Evolutionary conservation across 1,284 basidiomycete species (phyloP).

Genomic region (Mycena sp.): DNA sequence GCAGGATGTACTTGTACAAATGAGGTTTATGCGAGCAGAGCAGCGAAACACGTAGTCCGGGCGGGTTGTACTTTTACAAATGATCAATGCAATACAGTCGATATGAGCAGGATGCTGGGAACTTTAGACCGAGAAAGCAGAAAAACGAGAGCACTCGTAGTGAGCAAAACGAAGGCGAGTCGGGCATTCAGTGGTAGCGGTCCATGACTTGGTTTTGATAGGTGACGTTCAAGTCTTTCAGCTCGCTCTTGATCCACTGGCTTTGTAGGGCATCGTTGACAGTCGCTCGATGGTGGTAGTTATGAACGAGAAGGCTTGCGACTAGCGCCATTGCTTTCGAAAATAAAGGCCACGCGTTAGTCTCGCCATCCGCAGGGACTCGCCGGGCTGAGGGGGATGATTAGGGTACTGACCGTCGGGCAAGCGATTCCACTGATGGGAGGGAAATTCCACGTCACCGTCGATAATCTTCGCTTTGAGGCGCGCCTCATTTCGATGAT

Average conservation of each 20-base stretch:
- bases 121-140: neutral
- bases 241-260: conserved; percentile 72
- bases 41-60: conserved; percentile 20
- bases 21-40: conserved; percentile 8
- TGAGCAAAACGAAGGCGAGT: neutral
- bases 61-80: conserved; percentile 30
- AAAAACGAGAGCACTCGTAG: conserved; percentile 9
- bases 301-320: conserved; percentile 64
- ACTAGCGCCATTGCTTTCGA: conserved; percentile 67
- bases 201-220: conserved; percentile 31
- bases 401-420: conserved; percentile 62
- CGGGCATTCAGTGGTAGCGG: conserved; percentile 25
- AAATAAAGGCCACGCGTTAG: conserved; percentile 16
- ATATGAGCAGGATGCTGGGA: neutral
- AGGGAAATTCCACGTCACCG: conserved; percentile 66
- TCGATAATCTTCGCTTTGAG: conserved; percentile 78
- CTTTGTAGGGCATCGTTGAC: conserved; percentile 67
- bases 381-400: conserved; percentile 11
- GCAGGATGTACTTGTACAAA: conserved; percentile 28
- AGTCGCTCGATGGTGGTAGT: conserved; percentile 68
- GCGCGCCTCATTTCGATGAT: conserved; percentile 62
- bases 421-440: conserved; percentile 63
- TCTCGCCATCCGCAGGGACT: conserved; percentile 6
- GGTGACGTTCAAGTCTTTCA: conserved; percentile 60
- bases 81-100: conserved; percentile 23